These are phyloP conservation scores for Jaltomata sinuosa DNA, from an alignment of 257 asterid genomes.

Conservation along the genomic window DNA sequence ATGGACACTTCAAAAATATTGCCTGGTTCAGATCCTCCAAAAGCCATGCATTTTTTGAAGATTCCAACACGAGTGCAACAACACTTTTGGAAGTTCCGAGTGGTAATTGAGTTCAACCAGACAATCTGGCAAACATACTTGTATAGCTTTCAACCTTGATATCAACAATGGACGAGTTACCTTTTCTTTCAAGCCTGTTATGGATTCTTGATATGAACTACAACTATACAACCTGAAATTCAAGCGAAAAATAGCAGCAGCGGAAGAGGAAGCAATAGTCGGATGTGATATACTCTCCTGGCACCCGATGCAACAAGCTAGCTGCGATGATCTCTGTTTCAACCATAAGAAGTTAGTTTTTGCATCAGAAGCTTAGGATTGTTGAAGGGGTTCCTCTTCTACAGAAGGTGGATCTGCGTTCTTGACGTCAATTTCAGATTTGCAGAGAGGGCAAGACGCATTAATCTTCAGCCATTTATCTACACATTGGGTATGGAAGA, in stretches of 20 bases:
- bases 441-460: slow-evolving; percentile 37
- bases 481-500: slow-evolving; percentile 32
- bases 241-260: background rate
- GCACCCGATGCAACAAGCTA: background rate
- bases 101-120: background rate
- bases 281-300: background rate
- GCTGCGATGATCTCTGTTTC: background rate
- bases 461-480: slow-evolving; percentile 40
- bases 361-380: background rate
- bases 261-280: background rate
- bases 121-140: background rate
- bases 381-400: slow-evolving; percentile 17
- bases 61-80: background rate
- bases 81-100: background rate
- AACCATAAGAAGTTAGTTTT: background rate
- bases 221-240: background rate
- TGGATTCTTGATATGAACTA: background rate
- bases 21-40: background rate
- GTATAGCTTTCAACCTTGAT: background rate
- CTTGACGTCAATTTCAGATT: slow-evolving; percentile 19
- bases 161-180: background rate
- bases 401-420: slow-evolving; percentile 3
- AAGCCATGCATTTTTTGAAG: background rate
- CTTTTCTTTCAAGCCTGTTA: background rate
- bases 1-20: background rate